Percentiles rank a stretch among this genome's conserved stretches.
Evolutionary conservation across 2,329 filamentous ascomycete species (phyloP).

Genomic region (Thelonectria rubi): DNA sequence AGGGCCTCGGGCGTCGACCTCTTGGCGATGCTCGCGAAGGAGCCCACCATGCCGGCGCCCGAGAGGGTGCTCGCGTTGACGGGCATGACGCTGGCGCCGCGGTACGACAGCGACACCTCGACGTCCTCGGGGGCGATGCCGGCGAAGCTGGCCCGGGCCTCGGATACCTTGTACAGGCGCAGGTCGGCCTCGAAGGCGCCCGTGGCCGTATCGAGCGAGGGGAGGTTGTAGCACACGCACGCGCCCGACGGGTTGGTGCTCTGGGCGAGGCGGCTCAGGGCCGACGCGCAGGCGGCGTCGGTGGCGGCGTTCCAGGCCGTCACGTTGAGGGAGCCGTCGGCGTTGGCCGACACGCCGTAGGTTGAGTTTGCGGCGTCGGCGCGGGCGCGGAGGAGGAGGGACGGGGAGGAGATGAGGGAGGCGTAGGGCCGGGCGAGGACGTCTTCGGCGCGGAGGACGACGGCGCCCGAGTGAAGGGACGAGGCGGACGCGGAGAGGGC

Average conservation of each 20-base stretch:
- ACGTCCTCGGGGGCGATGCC: slow-evolving; percentile 62
- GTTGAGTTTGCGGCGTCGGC: slow-evolving; percentile 29
- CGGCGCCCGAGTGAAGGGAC: slow-evolving; percentile 20
- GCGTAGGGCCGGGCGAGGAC: slow-evolving; percentile 45
- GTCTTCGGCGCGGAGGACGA: slow-evolving; percentile 43
- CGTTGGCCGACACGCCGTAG: slow-evolving; percentile 48
- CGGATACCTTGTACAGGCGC: slow-evolving; percentile 74
- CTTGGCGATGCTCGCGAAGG: slow-evolving; percentile 31
- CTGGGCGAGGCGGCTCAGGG: slow-evolving; percentile 63
- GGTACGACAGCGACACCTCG: slow-evolving; percentile 63
- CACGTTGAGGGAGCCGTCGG: slow-evolving; percentile 60
- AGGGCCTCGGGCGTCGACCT: slow-evolving; percentile 54
- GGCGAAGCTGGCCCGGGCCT: slow-evolving; percentile 63
- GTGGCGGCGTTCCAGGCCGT: slow-evolving; percentile 66
- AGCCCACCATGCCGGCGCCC: slow-evolving; percentile 37
- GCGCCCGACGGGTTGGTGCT: slow-evolving; percentile 79
- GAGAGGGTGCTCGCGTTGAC: slow-evolving; percentile 40
- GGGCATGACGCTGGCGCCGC: slow-evolving; percentile 55
- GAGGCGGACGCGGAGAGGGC: slow-evolving; percentile 34
- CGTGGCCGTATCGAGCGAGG: slow-evolving; percentile 70
- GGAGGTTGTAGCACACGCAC: slow-evolving; percentile 84
- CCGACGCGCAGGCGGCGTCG: slow-evolving; percentile 65
- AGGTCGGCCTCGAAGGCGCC: slow-evolving; percentile 82
- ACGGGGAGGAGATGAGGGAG: slow-evolving; percentile 27
- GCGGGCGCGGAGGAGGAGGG: slow-evolving; percentile 27